Evolutionary conservation across 768 basidiomycete species (phyloP).

Genomic region (Auriscalpium orientale): DNA sequence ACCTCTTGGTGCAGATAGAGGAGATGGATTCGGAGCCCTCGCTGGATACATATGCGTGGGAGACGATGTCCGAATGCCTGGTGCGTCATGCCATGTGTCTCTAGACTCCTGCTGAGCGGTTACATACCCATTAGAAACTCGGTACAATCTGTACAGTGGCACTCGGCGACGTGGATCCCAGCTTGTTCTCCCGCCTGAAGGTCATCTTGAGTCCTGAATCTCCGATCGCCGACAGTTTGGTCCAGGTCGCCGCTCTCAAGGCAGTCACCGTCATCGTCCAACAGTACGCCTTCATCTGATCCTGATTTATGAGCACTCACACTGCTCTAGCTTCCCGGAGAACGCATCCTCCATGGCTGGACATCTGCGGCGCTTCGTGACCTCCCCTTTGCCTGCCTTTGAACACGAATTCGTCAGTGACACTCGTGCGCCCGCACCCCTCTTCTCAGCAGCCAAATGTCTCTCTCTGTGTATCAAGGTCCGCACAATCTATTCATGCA

Average conservation of each 20-base stretch:
- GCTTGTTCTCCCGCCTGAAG: constrained; percentile 61
- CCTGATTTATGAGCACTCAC: not conserved
- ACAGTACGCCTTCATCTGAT: constrained; percentile 39
- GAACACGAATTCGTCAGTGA: constrained; percentile 77
- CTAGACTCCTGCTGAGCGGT: not conserved
- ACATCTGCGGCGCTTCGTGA: constrained; percentile 82
- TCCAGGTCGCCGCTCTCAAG: constrained; percentile 87
- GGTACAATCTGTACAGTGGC: constrained; percentile 76
- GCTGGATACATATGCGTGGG: constrained; percentile 84
- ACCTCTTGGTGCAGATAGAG: constrained; percentile 71
- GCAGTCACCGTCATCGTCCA: constrained; percentile 78
- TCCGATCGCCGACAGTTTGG: constrained; percentile 72
- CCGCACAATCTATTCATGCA: constrained; percentile 11
- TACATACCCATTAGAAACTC: constrained; percentile 53
- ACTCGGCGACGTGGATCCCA: constrained; percentile 55
- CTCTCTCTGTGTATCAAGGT: constrained; percentile 86
- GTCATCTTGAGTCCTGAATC: constrained; percentile 75
- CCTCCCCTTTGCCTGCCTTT: constrained; percentile 81
- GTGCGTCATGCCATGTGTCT: constrained; percentile 32
- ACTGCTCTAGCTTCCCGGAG: constrained; percentile 59
- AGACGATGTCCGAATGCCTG: constrained; percentile 86
- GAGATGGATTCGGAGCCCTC: constrained; percentile 77
- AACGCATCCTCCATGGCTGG: constrained; percentile 67
- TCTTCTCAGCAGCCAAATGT: constrained; percentile 83
- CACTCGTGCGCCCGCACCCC: constrained; percentile 65